Evolutionary conservation across 2,329 filamentous ascomycete species (phyloP).

Genomic region (Sporothrix pallida): DNA sequence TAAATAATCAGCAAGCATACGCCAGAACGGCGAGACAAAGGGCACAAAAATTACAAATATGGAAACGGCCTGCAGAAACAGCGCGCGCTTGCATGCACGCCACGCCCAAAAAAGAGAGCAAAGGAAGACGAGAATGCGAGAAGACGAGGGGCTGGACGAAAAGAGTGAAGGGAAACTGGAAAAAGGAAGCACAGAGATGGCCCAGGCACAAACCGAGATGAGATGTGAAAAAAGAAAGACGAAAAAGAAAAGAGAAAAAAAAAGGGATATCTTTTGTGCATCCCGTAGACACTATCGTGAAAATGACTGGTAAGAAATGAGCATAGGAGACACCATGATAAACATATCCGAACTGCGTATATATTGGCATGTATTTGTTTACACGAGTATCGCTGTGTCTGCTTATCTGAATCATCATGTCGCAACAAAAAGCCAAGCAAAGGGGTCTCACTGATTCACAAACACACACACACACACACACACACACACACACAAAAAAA

Average conservation of each 20-base stretch:
- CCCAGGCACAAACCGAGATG: background rate
- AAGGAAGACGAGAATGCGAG: no score
- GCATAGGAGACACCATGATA: no score
- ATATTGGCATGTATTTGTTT: background rate
- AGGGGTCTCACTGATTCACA: background rate
- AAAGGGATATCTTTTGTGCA: background rate
- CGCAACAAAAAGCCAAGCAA: conserved; percentile 5
- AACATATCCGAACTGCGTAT: background rate
- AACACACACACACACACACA: no score
- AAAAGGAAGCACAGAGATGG: background rate
- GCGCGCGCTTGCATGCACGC: conserved; percentile 1
- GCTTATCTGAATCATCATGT: background rate
- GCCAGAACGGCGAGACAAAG: no score
- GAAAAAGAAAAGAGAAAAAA: background rate
- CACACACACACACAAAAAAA: background rate
- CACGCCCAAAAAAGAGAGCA: background rate
- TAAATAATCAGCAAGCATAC: background rate
- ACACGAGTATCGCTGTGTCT: no score
- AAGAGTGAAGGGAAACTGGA: background rate
- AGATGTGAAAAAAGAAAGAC: conserved; percentile 15
- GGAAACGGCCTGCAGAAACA: background rate
- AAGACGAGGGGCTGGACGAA: background rate
- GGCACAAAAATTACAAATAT: background rate
- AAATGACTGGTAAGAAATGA: conserved; percentile 19
- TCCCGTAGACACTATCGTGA: background rate